Base-by-base conservation (phyloP, 352 stramenopile genomes). In the Phytopythium sindhum region DNA sequence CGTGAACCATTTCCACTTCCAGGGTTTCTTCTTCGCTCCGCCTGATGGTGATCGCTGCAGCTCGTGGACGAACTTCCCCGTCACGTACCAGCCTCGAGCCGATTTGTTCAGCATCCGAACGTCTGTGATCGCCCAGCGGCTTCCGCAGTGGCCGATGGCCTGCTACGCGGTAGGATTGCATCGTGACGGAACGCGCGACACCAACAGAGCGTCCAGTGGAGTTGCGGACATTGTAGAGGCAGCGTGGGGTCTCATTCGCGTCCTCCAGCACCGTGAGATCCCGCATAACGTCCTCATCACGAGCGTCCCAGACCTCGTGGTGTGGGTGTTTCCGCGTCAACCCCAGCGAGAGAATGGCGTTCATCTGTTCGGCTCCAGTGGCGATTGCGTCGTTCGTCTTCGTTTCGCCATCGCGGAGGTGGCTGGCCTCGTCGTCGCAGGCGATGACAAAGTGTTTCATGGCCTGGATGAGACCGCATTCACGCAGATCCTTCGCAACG, bases 1-100 rank as follows among this genome's bases (percentile, higher is more conserved):
- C 5, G 84, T 93, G 12, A 89, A 91, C 53, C 81, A 93, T 57
- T 84, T 86, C 51, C 84, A 93, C 37, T 76, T 91, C 4, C 84
- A 93, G 66, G 77, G 74, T 0, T 88, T 81, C 37, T 89, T 86
- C 61, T 76, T 84, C 39, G 37, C 69, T 51, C 54, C 74, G 14
- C 28, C 70, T 44, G 15, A 35, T 61, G 51, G 19, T 5, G 15
- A 14, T 37, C 11, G 21, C 35, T 12, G 5, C 21, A 23, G 55
- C 8, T n/a, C 26, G 48, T n/a, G 48, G 48, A 55, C 26, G 4
- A 76, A 65, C 52, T 82, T 93, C 54, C 78, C 80, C 6, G 48
- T 93, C 39, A 55, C 63, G 1, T 28, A 12, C 11, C 80, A 91
- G 47, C 26, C n/a, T 5, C 61, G 78, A 60, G 24, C 75, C 60